Evolutionary conservation across 768 basidiomycete genomes (phyloP).

Genomic region (Chlorophyllum brunneum): DNA sequence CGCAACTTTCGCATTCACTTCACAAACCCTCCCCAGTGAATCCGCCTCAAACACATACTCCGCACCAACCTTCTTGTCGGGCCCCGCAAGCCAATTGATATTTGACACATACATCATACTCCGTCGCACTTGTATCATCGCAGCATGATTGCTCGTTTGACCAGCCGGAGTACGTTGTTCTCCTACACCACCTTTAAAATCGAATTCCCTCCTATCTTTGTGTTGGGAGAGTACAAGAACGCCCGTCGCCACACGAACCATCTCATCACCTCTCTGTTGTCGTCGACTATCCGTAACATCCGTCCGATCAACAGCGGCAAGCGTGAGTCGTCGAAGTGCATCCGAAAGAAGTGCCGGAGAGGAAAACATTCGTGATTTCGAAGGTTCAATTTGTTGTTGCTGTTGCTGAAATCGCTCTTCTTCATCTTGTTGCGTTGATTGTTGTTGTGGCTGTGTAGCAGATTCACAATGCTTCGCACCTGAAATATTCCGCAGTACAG

Average conservation of each 20-base stretch:
- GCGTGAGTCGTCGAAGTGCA: constrained; percentile 60
- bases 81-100: constrained; percentile 32
- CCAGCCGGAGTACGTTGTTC: constrained; percentile 39
- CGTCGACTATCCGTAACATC: constrained; percentile 34
- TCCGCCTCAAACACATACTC: constrained; percentile 52
- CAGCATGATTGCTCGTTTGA: constrained; percentile 29
- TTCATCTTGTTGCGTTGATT: constrained; percentile 2
- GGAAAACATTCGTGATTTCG: constrained; percentile 40
- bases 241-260: constrained; percentile 76
- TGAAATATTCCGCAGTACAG: constrained; percentile 45
- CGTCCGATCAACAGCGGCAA: constrained; percentile 57
- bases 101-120: constrained; percentile 55
- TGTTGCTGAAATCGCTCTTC: constrained; percentile 8
- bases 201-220: constrained; percentile 33
- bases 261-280: constrained; percentile 36
- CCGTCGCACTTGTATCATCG: constrained; percentile 38
- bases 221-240: constrained; percentile 59
- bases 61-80: constrained; percentile 55
- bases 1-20: constrained; percentile 58
- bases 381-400: constrained; percentile 16
- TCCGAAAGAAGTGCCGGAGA: constrained; percentile 71
- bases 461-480: constrained; percentile 30
- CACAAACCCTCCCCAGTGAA: constrained; percentile 45
- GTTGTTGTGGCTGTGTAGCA: constrained; percentile 18
- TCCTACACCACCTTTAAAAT: constrained; percentile 24